Conservation (phyloP, 495 filamentous ascomycete species). For the Darksidea phi region DNA sequence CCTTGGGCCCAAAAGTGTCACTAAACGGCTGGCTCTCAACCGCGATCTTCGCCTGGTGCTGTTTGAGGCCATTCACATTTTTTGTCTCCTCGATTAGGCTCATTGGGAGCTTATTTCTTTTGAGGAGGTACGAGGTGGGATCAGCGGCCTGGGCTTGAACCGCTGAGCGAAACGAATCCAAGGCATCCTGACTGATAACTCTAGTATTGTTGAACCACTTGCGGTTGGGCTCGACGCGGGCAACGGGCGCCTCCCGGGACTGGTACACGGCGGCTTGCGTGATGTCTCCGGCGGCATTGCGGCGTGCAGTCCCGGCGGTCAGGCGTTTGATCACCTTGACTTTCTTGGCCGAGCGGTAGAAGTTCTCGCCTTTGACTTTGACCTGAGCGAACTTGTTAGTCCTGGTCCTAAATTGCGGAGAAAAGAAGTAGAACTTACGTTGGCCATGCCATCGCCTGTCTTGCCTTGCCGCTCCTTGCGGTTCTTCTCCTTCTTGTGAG, state of each 20-base stretch:
- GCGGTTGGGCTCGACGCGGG: conserved; percentile 88
- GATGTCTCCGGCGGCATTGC: conserved; percentile 74
- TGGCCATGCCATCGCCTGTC: conserved; percentile 76
- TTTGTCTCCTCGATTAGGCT: conserved; percentile 67
- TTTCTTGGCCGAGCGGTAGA: conserved; percentile 71
- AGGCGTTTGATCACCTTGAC: conserved; percentile 80
- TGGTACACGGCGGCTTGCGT: conserved; percentile 83
- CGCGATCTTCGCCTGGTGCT: conserved; percentile 91
- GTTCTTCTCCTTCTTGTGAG: conserved; percentile 86
- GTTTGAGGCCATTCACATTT: conserved; percentile 75
- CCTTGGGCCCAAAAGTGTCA: conserved; percentile 92
- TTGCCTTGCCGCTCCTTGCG: conserved; percentile 81
- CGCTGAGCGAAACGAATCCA: conserved; percentile 83
- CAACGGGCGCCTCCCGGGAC: conserved; percentile 71
- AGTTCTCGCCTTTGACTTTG: conserved; percentile 82
- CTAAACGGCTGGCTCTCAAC: conserved; percentile 81
- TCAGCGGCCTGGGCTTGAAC: conserved; percentile 87
- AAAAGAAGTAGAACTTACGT: conserved; percentile 47
- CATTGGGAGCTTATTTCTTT: conserved; percentile 92
- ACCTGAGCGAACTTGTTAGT: conserved; percentile 38
- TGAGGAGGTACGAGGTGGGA: conserved; percentile 87
- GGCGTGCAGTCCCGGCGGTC: conserved; percentile 75
- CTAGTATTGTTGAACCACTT: conserved; percentile 78
- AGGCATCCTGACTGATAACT: conserved; percentile 69
- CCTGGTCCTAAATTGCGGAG: background rate